phyloP scores from a whole-genome alignment of 768 basidiomycete genomes.

The Cystofilobasidium bisporidii region DNA sequence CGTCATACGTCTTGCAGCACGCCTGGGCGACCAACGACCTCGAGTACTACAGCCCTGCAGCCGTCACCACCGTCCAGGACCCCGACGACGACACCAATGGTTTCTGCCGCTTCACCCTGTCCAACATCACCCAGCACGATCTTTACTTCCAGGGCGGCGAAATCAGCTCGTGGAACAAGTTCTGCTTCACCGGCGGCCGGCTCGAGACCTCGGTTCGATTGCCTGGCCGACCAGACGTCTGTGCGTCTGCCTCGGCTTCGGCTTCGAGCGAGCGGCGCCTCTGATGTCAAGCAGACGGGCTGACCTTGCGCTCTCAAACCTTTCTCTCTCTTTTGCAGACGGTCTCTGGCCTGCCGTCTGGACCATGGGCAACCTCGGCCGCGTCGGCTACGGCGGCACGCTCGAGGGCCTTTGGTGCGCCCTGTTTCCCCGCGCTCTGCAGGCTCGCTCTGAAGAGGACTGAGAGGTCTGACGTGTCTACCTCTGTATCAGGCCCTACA shows the following conservation, averaged over 20 bases:
- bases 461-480: too few relatives aligned
- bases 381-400: conserved; percentile 26
- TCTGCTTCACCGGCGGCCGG: conserved; percentile 85
- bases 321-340: conserved; percentile 37
- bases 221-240: conserved; percentile 46
- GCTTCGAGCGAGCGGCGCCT: too few relatives aligned
- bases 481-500: conserved; percentile 12
- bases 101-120: neutral
- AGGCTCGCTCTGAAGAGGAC: too few relatives aligned
- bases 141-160: neutral
- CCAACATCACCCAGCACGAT: neutral
- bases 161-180: conserved; percentile 45
- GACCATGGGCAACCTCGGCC: conserved; percentile 27
- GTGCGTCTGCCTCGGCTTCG: too few relatives aligned
- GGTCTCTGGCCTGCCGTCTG: conserved; percentile 29
- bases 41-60: neutral
- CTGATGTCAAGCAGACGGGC: too few relatives aligned
- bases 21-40: neutral
- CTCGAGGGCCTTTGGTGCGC: conserved; percentile 13
- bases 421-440: too few relatives aligned
- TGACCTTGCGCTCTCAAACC: too few relatives aligned
- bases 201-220: conserved; percentile 59
- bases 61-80: neutral
- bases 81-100: neutral
- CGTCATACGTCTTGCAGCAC: too few relatives aligned